Evolutionary conservation across 148 eudicot species (phyloP), one percentile per base, ranked within the genome.

Genomic region (Fagopyrum homotropicum): DNA sequence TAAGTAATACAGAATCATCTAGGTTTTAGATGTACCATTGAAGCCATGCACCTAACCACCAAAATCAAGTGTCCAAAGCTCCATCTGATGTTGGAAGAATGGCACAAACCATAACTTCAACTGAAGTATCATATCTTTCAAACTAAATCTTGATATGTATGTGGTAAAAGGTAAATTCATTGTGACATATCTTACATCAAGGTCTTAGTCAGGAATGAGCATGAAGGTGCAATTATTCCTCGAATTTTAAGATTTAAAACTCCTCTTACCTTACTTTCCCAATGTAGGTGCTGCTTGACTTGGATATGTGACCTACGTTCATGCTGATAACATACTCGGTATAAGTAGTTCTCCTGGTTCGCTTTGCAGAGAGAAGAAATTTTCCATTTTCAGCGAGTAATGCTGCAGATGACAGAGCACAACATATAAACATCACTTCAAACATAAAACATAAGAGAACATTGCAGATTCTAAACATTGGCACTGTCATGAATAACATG

Each of bases 321-420:
- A 90, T 87, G 71, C 92, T 90, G 73, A 93, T 93, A 72, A 93
- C 89, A 72, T 93, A 93, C 82, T 93, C 98, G 50, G 96, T 93
- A 81, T 83, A 93, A 15, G 98, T 90, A 44, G 93, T 90, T 78
- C 91, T 81, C 81, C 98, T 87, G 55, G 79, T 89, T 47, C 96
- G 84, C 77, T 90, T 93, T 60, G 98, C 96, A 77, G 98, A 90
- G 78, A 93, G 96, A 80, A 93, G 96, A 83, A 93, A 93, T 73
- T 93, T 93, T 22, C 98, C 98, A 85, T 90, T 90, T 79, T 89
- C 96, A 19, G 89, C 93, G 50, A 93, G 88, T 79, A 93, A 85
- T 72, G 96, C 96, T 93, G 87, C 47, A 2, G 7, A 15, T 15
- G 43, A 35, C 10, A 66, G 15, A 0, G 11, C 16, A 63, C 4